phyloP scores from a whole-genome alignment of 805 yeast genomes.

The Nakazawaea siamensis region DNA sequence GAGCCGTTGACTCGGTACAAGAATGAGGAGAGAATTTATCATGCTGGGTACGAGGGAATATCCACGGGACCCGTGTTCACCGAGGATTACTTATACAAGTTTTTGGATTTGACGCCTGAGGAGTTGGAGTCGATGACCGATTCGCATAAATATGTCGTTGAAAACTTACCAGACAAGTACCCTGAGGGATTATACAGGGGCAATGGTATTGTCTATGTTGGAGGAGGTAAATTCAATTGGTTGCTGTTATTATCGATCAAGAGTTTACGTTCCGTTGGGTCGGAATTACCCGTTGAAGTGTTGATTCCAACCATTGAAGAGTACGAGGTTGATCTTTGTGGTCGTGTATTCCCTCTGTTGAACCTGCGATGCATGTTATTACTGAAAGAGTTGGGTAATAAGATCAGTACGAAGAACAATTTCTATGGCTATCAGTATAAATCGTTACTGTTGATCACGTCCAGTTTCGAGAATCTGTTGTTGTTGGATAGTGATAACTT shows the following conservation, averaged over 20 bases:
- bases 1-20: conserved; percentile 33
- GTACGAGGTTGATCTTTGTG: conserved; percentile 67
- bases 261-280: conserved; percentile 58
- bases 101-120: conserved; percentile 33
- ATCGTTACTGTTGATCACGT: conserved; percentile 59
- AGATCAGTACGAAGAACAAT: conserved; percentile 35
- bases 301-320: conserved; percentile 65
- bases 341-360: conserved; percentile 47
- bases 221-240: conserved; percentile 76
- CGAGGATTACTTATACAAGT: conserved; percentile 42
- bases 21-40: conserved; percentile 39
- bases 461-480: conserved; percentile 65
- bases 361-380: conserved; percentile 64
- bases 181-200: conserved; percentile 41
- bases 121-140: conserved; percentile 36
- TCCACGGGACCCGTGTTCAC: conserved; percentile 34
- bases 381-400: conserved; percentile 51
- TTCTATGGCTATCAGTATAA: conserved; percentile 65
- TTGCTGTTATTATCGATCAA: conserved; percentile 57
- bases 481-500: conserved; percentile 71
- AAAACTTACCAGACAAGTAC: conserved; percentile 35
- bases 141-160: conserved; percentile 38
- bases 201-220: conserved; percentile 62
- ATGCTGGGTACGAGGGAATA: conserved; percentile 40
- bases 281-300: conserved; percentile 72